phyloP scores from a whole-genome alignment of 1,284 basidiomycete genomes.

The Ceratobasidium sp. region DNA sequence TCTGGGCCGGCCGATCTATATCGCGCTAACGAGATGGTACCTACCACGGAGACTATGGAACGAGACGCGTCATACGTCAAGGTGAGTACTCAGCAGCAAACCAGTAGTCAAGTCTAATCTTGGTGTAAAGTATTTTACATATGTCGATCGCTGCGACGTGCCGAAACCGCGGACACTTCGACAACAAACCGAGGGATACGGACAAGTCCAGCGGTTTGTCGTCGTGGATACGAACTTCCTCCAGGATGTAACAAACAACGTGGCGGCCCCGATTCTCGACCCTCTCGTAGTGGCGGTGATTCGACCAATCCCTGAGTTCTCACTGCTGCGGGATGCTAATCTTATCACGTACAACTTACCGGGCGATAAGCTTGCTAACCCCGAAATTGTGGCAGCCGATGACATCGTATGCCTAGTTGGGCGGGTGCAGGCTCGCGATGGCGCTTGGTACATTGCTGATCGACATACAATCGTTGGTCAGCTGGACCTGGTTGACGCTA shows the following conservation, averaged over 20 bases:
- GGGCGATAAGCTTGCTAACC: conserved; percentile 11
- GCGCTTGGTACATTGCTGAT: conserved; percentile 50
- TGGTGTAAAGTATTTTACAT: not conserved
- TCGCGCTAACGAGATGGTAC: not conserved
- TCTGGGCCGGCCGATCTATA: not conserved
- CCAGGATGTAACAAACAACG: not conserved
- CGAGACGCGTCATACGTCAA: conserved; percentile 11
- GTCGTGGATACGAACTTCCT: conserved; percentile 1
- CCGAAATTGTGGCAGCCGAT: conserved; percentile 48
- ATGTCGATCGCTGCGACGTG: not conserved
- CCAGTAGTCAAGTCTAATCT: conserved; percentile 7
- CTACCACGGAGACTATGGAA: not conserved
- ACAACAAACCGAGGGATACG: not conserved
- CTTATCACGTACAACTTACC: conserved; percentile 4
- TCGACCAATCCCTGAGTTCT: conserved; percentile 39
- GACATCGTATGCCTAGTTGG: conserved; percentile 46
- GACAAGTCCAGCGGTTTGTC: conserved; percentile 3
- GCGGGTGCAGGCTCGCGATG: conserved; percentile 45
- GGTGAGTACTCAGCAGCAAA: not conserved
- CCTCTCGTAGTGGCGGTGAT: conserved; percentile 47
- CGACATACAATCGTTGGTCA: conserved; percentile 44
- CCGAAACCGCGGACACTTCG: not conserved
- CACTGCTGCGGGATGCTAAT: conserved; percentile 21
- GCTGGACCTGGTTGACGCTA: not conserved
- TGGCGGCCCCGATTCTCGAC: conserved; percentile 4